Conservation (phyloP, 129 eudicot genomes). For the Arctium minus region DNA sequence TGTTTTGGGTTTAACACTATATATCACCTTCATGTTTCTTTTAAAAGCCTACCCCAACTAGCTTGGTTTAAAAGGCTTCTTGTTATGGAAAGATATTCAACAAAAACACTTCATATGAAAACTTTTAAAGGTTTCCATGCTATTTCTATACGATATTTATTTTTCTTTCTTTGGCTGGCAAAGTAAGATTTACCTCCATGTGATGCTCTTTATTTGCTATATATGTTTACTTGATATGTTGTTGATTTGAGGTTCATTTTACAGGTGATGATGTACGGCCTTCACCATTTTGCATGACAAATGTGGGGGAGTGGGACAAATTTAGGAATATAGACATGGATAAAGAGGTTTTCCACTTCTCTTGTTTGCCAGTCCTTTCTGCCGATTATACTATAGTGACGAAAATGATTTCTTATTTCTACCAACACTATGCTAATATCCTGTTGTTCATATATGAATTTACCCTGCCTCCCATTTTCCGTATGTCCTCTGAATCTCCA, state of each 20-base stretch:
- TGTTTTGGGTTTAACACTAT: neutral
- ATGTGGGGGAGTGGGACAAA: slow-evolving; percentile 80
- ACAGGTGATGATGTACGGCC: slow-evolving; percentile 81
- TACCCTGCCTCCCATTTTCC: neutral
- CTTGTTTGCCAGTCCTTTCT: neutral
- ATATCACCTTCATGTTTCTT: neutral
- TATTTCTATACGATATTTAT: neutral
- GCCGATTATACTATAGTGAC: neutral
- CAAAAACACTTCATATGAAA: neutral
- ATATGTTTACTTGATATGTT: neutral
- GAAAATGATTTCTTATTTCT: slow-evolving; percentile 4
- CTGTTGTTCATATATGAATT: neutral
- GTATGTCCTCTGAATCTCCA: neutral
- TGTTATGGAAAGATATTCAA: neutral
- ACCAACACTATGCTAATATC: neutral
- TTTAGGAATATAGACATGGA: slow-evolving; percentile 97
- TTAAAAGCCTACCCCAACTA: neutral
- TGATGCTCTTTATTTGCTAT: neutral
- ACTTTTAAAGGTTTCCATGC: neutral
- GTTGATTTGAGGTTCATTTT: slow-evolving; percentile 25
- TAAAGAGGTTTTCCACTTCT: slow-evolving; percentile 67
- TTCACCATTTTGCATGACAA: slow-evolving; percentile 83
- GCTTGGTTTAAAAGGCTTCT: neutral
- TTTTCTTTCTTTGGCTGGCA: neutral
- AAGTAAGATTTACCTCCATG: neutral